A percentile compares a stretch with the other conserved stretches of the same genome.
Evolutionary conservation across 1,284 basidiomycete species (phyloP).

Genomic region (Meripilus lineatus): DNA sequence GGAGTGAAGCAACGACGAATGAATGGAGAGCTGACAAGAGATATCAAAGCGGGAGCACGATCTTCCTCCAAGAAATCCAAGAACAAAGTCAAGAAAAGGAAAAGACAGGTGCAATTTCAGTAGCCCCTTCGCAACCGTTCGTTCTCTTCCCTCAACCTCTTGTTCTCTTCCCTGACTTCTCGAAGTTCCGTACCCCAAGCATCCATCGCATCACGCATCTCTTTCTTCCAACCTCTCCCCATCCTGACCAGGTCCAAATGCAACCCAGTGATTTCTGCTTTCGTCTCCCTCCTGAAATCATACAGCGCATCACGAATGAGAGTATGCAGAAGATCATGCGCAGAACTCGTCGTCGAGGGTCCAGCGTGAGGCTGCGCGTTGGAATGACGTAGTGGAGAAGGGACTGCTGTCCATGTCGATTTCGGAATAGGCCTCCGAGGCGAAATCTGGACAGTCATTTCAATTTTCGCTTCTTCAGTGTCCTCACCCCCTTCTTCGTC

Average conservation of each 20-base stretch:
- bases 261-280: constrained; percentile 61
- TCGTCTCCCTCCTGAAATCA: constrained; percentile 64
- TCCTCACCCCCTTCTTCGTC: constrained; percentile 20
- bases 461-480: constrained; percentile 6
- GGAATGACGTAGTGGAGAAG: constrained; percentile 39
- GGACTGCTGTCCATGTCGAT: constrained; percentile 29
- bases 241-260: constrained; percentile 68
- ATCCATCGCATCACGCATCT: constrained; percentile 55
- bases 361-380: constrained; percentile 15
- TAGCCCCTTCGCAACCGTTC: constrained; percentile 50
- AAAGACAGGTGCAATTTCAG: not conserved
- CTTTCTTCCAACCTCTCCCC: constrained; percentile 52
- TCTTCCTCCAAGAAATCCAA: too few species aligned
- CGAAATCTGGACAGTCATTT: constrained; percentile 55
- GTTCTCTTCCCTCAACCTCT: constrained; percentile 61
- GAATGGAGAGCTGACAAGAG: too few species aligned
- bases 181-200: constrained; percentile 52
- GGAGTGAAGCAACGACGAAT: too few species aligned
- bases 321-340: constrained; percentile 57
- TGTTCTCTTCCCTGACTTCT: constrained; percentile 37
- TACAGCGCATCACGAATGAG: constrained; percentile 66
- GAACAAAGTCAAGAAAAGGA: too few species aligned
- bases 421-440: constrained; percentile 39
- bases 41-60: too few species aligned
- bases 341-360: constrained; percentile 29